Evolutionary conservation across 768 basidiomycete genomes (phyloP).

Genomic region (Lactarius evosmus): DNA sequence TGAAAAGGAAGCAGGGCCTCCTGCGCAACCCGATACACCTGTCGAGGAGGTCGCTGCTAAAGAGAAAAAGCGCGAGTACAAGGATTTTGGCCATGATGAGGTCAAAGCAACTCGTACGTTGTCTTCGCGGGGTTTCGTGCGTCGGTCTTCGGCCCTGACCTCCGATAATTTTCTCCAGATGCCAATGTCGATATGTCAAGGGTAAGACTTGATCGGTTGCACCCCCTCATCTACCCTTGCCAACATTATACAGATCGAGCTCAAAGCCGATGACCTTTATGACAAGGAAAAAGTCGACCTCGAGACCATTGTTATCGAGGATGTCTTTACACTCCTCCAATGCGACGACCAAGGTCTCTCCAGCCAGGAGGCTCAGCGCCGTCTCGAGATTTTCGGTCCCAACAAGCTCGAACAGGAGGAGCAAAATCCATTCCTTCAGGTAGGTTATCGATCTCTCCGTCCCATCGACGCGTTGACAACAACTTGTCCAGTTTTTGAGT

Average conservation of each 20-base stretch:
- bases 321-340: slow-evolving; percentile 94
- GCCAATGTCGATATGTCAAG: slow-evolving; percentile 85
- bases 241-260: slow-evolving; percentile 55
- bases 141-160: slow-evolving; percentile 24
- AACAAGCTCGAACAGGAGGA: slow-evolving; percentile 93
- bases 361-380: slow-evolving; percentile 70
- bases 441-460: neutral
- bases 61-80: slow-evolving; percentile 71
- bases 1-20: slow-evolving; percentile 67
- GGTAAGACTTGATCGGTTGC: slow-evolving; percentile 37
- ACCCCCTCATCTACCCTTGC: neutral
- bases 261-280: slow-evolving; percentile 91
- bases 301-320: slow-evolving; percentile 94
- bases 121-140: slow-evolving; percentile 5
- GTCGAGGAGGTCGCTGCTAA: slow-evolving; percentile 27
- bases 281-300: slow-evolving; percentile 99
- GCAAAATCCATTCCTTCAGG: slow-evolving; percentile 69
- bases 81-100: slow-evolving; percentile 76
- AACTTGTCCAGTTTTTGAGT: slow-evolving; percentile 64
- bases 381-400: slow-evolving; percentile 91
- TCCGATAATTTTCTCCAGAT: slow-evolving; percentile 43
- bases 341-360: slow-evolving; percentile 80
- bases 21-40: slow-evolving; percentile 43
- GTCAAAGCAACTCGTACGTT: slow-evolving; percentile 63
- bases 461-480: neutral